These are phyloP conservation scores for Singerocomus rubriflavus DNA, from an alignment of 1,284 basidiomycete genomes.

Conservation along the genomic window DNA sequence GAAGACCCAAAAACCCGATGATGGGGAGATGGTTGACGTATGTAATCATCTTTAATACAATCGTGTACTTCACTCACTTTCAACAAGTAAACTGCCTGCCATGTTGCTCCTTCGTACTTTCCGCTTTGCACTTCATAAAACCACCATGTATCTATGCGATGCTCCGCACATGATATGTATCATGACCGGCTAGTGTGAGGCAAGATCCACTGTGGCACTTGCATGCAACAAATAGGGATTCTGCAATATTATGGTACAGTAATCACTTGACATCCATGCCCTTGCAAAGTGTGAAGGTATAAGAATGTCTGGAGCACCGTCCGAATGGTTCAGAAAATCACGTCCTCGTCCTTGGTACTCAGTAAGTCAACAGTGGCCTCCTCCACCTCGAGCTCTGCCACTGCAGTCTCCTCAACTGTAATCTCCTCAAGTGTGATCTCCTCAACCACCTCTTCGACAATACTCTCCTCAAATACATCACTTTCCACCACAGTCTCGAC, in stretches of 20 bases:
- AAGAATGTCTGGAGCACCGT: background rate
- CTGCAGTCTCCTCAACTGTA: constrained; percentile 5
- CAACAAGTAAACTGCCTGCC: constrained; percentile 21
- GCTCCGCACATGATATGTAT: constrained; percentile 49
- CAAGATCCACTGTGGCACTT: background rate
- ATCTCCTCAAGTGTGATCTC: constrained; percentile 10
- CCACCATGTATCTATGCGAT: constrained; percentile 51
- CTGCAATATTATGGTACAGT: constrained; percentile 15
- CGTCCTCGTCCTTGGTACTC: constrained; percentile 84
- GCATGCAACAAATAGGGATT: constrained; percentile 5
- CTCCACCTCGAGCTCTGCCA: constrained; percentile 20
- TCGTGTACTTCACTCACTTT: constrained; percentile 9
- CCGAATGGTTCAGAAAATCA: constrained; percentile 68
- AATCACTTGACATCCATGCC: background rate
- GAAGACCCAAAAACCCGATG: constrained; percentile 51
- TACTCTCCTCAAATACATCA: background rate
- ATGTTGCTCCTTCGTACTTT: constrained; percentile 25
- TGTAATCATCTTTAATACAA: constrained; percentile 33
- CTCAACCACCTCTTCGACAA: constrained; percentile 23
- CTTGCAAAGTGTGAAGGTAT: constrained; percentile 16
- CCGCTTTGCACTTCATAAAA: constrained; percentile 43
- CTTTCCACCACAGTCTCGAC: constrained; percentile 31
- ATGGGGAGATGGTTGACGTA: constrained; percentile 78
- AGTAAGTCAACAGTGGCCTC: constrained; percentile 58
- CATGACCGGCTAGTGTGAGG: constrained; percentile 34